Evolutionary conservation across 2,329 filamentous ascomycete species (phyloP), one percentile per base, ranked within the genome.

Genomic region (Sclerotinia spermophila): DNA sequence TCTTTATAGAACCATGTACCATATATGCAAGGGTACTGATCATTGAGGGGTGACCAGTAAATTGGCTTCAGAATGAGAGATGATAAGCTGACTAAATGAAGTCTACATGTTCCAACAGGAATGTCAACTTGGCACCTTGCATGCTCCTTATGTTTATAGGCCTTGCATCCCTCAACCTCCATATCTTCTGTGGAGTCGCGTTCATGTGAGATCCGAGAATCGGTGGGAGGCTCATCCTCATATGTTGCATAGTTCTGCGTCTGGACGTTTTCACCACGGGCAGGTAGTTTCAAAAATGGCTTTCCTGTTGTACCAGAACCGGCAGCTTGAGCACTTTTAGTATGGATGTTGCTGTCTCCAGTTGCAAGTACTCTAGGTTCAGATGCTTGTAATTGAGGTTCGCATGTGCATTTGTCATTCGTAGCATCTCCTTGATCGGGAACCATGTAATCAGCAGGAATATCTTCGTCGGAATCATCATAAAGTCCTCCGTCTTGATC

Each of bases 1-100:
- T 97, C 94, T 82, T 91, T 92, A 81, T 98, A 98, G 79, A 99
- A 99, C 96, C 96, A 99, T 0, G 95, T 98, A 0, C 92, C 94
- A 74, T 96, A 86, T 71, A 91, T 86, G 2, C 98, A 94, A 48
- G 89, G 85, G 10, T 93, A 91, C 44, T 96, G 87, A 77, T 98
- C 96, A 76, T 97, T 94, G 44, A 98, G 86, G 11, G 96, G 95
- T 27, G 91, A 94, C 96, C 96, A 99, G 79, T 99, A 99, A 72
- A 98, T 97, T 0, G 96, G 96, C 80, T 94, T 93, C 94, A 99
- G 97, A 77, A 92, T 86, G 45, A 97, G 82, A 68, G 87, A 87
- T 33, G 95, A 94, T 75, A 98, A 84, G 71, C 92, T 89, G 1
- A 98, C 95, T 77, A 94, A 87, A 79, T 99, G 95, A 71, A 99